phyloP scores from a whole-genome alignment of 352 stramenopile species.

The Phytophthora litchii region DNA sequence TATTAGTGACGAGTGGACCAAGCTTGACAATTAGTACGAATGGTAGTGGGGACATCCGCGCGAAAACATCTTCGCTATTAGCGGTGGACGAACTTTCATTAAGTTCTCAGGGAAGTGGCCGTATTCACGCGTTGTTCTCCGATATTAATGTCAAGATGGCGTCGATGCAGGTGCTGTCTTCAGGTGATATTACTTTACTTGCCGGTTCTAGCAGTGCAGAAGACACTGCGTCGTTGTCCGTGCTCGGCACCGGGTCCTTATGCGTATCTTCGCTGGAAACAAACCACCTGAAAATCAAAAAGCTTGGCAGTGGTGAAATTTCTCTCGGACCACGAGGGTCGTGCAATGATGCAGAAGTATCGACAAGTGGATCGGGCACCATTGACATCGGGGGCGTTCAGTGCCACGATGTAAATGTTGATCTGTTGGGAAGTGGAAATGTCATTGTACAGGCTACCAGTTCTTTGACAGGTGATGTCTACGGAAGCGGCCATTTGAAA shows the following conservation, averaged over 20 bases:
- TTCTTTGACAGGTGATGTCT: conserved; percentile 27
- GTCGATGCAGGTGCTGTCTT: conserved; percentile 7
- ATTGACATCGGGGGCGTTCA: conserved; percentile 27
- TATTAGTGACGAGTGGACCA: conserved; percentile 18
- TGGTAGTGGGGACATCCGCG: conserved; percentile 19
- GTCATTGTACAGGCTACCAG: conserved; percentile 34
- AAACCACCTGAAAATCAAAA: conserved; percentile 11
- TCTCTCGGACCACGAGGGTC: conserved; percentile 21
- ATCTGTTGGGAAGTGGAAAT: conserved; percentile 25
- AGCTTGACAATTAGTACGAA: conserved; percentile 9
- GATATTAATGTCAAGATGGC: conserved; percentile 20
- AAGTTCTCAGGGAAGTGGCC: conserved; percentile 20
- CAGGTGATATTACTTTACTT: conserved; percentile 3
- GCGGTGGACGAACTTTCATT: conserved; percentile 17
- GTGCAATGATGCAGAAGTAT: conserved; percentile 19
- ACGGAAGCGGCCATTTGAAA: conserved; percentile 24
- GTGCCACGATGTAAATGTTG: conserved; percentile 24
- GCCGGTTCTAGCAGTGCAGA: background rate
- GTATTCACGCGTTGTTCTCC: conserved; percentile 19
- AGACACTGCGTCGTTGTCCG: background rate
- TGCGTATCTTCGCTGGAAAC: background rate
- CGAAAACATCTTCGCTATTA: conserved; percentile 4
- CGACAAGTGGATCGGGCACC: conserved; percentile 12
- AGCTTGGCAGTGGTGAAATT: conserved; percentile 17
- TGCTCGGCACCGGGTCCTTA: background rate